phyloP scores from a whole-genome alignment of 306 rosid species.

The Begonia loranthoides region DNA sequence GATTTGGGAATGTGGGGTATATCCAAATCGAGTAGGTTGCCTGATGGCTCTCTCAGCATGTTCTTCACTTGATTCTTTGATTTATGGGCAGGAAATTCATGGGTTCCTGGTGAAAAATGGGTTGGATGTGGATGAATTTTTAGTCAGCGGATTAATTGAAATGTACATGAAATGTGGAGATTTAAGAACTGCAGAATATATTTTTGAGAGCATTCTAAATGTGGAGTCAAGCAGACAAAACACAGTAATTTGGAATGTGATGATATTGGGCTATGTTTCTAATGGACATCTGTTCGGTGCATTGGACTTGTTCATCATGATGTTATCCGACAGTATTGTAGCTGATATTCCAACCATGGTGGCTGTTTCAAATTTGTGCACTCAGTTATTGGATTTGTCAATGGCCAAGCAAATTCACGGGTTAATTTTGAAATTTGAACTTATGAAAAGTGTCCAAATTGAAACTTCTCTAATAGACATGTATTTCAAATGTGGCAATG shows the following conservation, averaged over 20 bases:
- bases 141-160: slow-evolving; percentile 21
- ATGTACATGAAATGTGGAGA: slow-evolving; percentile 35
- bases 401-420: slow-evolving; percentile 25
- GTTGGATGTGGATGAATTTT: slow-evolving; percentile 19
- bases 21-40: slow-evolving; percentile 28
- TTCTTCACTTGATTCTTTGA: slow-evolving; percentile 12
- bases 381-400: slow-evolving; percentile 16
- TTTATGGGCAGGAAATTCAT: slow-evolving; percentile 23
- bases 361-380: slow-evolving; percentile 20
- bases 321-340: slow-evolving; percentile 14
- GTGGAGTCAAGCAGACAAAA: slow-evolving; percentile 10
- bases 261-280: slow-evolving; percentile 20
- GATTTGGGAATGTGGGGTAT: slow-evolving; percentile 11
- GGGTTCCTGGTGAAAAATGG: neutral
- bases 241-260: slow-evolving; percentile 32
- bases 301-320: slow-evolving; percentile 15
- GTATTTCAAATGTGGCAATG: no score
- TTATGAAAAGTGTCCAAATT: slow-evolving; percentile 18
- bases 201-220: slow-evolving; percentile 10
- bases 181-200: slow-evolving; percentile 15
- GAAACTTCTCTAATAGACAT: slow-evolving; percentile 6
- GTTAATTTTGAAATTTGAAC: slow-evolving; percentile 8
- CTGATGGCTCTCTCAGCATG: slow-evolving; percentile 19
- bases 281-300: slow-evolving; percentile 15
- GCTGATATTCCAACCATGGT: slow-evolving; percentile 27